phyloP scores from a whole-genome alignment of 83 land plant genomes.

The Isoetes engelmannii region DNA sequence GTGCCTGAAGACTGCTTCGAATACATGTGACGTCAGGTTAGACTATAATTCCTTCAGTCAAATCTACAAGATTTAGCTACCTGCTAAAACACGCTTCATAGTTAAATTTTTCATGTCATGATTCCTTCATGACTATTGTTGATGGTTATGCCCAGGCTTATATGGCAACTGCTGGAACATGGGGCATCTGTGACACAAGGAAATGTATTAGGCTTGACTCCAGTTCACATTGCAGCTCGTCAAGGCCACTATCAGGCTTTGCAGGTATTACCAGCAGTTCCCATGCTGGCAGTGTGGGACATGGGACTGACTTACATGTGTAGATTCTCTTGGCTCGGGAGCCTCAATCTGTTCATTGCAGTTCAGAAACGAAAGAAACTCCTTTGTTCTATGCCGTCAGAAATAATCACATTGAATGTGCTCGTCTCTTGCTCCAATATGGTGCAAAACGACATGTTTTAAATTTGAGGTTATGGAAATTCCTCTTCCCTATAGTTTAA shows the following conservation, averaged over 20 bases:
- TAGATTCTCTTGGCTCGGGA: too few relatives aligned
- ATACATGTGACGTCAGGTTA: not conserved
- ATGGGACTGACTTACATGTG: too few relatives aligned
- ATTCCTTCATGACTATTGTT: not conserved
- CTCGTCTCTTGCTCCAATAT: too few relatives aligned
- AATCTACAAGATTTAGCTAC: not conserved
- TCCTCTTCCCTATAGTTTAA: too few relatives aligned
- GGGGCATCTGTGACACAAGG: conserved; percentile 29
- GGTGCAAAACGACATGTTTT: too few relatives aligned
- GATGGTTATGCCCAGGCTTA: conserved; percentile 23
- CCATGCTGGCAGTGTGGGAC: too few relatives aligned
- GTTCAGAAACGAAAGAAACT: too few relatives aligned
- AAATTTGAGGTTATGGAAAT: too few relatives aligned
- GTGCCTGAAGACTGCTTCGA: conserved; percentile 21
- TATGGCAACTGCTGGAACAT: conserved; percentile 32
- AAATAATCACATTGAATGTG: too few relatives aligned
- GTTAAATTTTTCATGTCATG: not conserved
- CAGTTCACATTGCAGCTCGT: conserved; percentile 41
- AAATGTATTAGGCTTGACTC: conserved; percentile 37
- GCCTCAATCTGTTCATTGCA: too few relatives aligned
- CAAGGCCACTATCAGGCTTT: conserved; percentile 38
- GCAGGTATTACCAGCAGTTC: conserved; percentile 23
- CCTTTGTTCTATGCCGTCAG: too few relatives aligned
- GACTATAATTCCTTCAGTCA: not conserved
- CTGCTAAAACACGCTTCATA: not conserved